Percentiles rank a stretch among this genome's conserved stretches.
These are phyloP conservation scores for Pythium oligandrum DNA, from an alignment of 352 stramenopile species.

Conservation along the genomic window DNA sequence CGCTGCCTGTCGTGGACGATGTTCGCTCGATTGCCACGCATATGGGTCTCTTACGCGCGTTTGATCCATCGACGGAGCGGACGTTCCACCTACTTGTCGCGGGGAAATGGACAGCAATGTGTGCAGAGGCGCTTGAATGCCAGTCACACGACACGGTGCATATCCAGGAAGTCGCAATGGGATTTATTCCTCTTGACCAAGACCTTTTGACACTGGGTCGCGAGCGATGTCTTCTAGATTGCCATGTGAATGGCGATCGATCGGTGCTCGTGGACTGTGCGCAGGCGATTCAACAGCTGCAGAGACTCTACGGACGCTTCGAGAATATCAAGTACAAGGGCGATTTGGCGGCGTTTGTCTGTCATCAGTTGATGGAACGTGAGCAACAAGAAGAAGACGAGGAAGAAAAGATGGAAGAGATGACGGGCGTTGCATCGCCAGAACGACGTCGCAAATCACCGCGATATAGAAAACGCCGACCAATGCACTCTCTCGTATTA, in stretches of 20 bases:
- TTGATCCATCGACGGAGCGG: constrained; percentile 7
- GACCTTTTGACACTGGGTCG: constrained; percentile 59
- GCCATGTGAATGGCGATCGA: constrained; percentile 34
- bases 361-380: constrained; percentile 58
- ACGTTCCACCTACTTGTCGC: constrained; percentile 33
- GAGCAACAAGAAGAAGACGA: constrained; percentile 2
- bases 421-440: too few relatives aligned
- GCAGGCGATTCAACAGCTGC: constrained; percentile 40
- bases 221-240: constrained; percentile 52
- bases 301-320: constrained; percentile 54
- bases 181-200: constrained; percentile 55
- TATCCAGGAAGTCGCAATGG: constrained; percentile 33
- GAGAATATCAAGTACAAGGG: constrained; percentile 78
- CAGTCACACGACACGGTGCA: constrained; percentile 32
- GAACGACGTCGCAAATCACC: too few relatives aligned
- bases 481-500: constrained; percentile 55
- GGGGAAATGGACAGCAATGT: constrained; percentile 49
- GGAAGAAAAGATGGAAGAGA: neutral
- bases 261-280: constrained; percentile 47
- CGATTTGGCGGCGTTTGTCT: constrained; percentile 58
- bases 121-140: constrained; percentile 35
- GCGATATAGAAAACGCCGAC: too few relatives aligned
- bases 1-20: constrained; percentile 32
- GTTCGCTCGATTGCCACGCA: constrained; percentile 43
- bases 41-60: constrained; percentile 27